Percentiles rank a stretch among this genome's conserved stretches.
These are phyloP conservation scores for Biscutella auriculata DNA, from an alignment of 441 rosid species.

Conservation along the genomic window DNA sequence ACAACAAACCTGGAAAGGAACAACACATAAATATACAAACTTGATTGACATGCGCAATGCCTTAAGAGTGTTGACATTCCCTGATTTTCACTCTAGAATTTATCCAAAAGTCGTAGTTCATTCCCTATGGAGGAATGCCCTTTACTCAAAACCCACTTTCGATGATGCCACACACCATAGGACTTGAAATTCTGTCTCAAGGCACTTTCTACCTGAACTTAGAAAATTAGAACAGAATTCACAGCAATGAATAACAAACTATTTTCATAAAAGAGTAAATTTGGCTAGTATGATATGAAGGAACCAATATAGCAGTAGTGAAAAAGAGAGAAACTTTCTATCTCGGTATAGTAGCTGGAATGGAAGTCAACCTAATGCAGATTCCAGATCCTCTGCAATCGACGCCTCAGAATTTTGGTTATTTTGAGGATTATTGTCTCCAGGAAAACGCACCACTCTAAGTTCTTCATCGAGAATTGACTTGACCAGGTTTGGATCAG, in stretches of 20 bases:
- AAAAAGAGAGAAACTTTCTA: not conserved
- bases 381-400: too few relatives aligned
- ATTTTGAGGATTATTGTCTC: too few relatives aligned
- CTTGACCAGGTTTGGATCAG: constrained; percentile 33
- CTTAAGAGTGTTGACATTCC: not conserved
- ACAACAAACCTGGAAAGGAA: constrained; percentile 50
- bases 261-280: not conserved
- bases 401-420: too few relatives aligned
- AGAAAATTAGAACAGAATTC: not conserved
- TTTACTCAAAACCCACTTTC: constrained; percentile 77
- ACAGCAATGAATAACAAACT: not conserved
- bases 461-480: constrained; percentile 64
- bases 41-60: not conserved
- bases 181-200: constrained; percentile 69
- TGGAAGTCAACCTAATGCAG: too few relatives aligned
- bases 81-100: constrained; percentile 42
- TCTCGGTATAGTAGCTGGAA: not conserved
- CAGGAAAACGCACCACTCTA: constrained; percentile 34
- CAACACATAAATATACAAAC: constrained; percentile 2
- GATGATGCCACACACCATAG: constrained; percentile 89
- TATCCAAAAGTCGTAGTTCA: constrained; percentile 53
- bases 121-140: constrained; percentile 54
- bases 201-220: constrained; percentile 58
- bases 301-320: not conserved
- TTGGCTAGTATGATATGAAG: not conserved